Percentiles rank a stretch among this genome's conserved stretches.
These are phyloP conservation scores for Fusarium incarnatum DNA, from an alignment of 2,329 filamentous ascomycete genomes.

Conservation along the genomic window DNA sequence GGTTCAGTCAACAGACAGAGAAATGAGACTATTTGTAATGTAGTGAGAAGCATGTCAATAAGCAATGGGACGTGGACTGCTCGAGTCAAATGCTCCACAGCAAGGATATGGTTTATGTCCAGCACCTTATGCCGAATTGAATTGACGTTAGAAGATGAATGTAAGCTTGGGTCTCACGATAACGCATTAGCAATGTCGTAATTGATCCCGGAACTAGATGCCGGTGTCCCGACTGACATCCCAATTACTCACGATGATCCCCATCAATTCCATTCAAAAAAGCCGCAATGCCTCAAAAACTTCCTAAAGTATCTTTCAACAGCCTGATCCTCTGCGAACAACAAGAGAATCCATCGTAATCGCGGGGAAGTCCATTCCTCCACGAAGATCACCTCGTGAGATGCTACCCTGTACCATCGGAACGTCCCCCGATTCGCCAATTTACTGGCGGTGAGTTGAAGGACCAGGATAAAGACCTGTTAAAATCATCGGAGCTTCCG, in stretches of 20 bases:
- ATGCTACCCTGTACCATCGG: constrained; percentile 16
- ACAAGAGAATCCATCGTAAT: not conserved
- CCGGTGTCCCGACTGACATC: no score
- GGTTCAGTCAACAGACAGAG: no score
- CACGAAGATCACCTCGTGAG: not conserved
- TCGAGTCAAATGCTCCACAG: fast-evolving
- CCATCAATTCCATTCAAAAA: not conserved
- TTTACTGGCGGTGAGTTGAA: constrained; percentile 4
- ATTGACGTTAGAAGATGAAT: no score
- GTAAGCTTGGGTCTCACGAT: no score
- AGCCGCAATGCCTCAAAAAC: not conserved
- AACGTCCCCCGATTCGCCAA: not conserved
- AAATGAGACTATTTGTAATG: no score
- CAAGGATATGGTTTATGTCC: fast-evolving
- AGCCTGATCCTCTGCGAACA: not conserved
- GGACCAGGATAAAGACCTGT: not conserved
- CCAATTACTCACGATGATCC: fast-evolving
- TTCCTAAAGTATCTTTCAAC: not conserved
- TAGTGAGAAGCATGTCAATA: no score
- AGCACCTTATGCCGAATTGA: no score
- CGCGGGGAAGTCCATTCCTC: not conserved
- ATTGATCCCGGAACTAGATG: no score
- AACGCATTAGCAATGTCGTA: no score
- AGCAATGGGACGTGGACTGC: no score
- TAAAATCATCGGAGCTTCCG: constrained; percentile 7